phyloP scores from a whole-genome alignment of 1,284 basidiomycete genomes.

The Chondrostereum purpureum region DNA sequence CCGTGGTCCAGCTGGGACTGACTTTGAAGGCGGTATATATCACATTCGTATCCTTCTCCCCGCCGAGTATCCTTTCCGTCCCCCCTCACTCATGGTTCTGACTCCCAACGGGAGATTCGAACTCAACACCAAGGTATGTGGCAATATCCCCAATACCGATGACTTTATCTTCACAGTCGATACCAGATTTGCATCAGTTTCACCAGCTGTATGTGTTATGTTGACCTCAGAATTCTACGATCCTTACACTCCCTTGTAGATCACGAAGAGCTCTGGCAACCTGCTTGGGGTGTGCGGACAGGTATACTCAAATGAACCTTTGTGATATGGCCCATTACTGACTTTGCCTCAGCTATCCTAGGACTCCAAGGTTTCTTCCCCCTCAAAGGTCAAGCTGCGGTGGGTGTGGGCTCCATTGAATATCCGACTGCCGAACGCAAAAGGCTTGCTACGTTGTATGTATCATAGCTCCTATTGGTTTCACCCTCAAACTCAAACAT shows the following conservation, averaged over 20 bases:
- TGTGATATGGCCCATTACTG: conserved; percentile 10
- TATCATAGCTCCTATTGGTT: conserved; percentile 28
- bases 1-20: conserved; percentile 79
- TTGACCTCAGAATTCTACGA: conserved; percentile 13
- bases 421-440: conserved; percentile 73
- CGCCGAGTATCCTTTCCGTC: conserved; percentile 90
- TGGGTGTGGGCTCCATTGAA: conserved; percentile 85
- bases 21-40: conserved; percentile 88
- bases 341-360: conserved; percentile 60
- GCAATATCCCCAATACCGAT: conserved; percentile 9
- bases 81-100: conserved; percentile 90
- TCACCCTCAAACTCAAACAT: conserved; percentile 6
- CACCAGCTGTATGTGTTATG: conserved; percentile 62
- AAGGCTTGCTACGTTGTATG: conserved; percentile 75
- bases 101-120: conserved; percentile 96
- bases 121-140: conserved; percentile 84
- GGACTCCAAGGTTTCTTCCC: conserved; percentile 91
- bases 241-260: conserved; percentile 35
- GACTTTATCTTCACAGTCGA: neutral
- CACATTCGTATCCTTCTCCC: conserved; percentile 90
- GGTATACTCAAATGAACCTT: conserved; percentile 38
- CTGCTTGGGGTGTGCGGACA: conserved; percentile 95
- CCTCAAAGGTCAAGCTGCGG: conserved; percentile 82
- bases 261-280: conserved; percentile 92
- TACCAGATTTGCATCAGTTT: conserved; percentile 88